A percentile compares a stretch with the other conserved stretches of the same genome.
phyloP scores from a whole-genome alignment of 2,329 filamentous ascomycete species.

The Phoma herbarum region DNA sequence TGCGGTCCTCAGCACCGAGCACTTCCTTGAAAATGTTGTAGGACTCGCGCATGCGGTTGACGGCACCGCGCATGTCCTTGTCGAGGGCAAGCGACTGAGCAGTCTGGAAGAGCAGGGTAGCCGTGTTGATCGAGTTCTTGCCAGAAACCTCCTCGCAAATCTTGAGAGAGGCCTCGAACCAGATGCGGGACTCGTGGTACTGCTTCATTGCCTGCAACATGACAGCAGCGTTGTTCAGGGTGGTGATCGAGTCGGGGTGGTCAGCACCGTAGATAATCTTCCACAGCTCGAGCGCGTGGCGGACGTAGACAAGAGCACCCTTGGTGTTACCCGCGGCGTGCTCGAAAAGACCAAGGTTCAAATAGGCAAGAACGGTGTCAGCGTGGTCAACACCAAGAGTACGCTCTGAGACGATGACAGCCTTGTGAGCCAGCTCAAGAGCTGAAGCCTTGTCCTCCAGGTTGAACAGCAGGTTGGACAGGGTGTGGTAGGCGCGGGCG shows the following conservation, averaged over 20 bases:
- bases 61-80: conserved; percentile 89
- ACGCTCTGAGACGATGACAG: conserved; percentile 93
- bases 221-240: conserved; percentile 97
- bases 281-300: conserved; percentile 93
- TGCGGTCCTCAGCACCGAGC: conserved; percentile 89
- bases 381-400: conserved; percentile 93
- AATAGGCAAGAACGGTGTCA: conserved; percentile 93
- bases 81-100: conserved; percentile 96
- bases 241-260: conserved; percentile 97
- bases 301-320: conserved; percentile 85
- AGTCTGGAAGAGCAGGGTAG: conserved; percentile 95
- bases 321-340: conserved; percentile 92
- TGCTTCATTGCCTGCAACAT: conserved; percentile 97
- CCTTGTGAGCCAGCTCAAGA: conserved; percentile 94
- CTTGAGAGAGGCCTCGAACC: conserved; percentile 92
- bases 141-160: conserved; percentile 92
- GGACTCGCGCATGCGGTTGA: conserved; percentile 92
- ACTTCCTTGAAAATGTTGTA: conserved; percentile 93
- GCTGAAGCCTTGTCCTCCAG: conserved; percentile 97
- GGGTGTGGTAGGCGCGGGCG: conserved; percentile 89
- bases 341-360: conserved; percentile 93
- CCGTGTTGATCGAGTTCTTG: conserved; percentile 88
- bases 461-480: conserved; percentile 96
- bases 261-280: conserved; percentile 94
- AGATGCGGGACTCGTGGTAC: conserved; percentile 91